Base-by-base conservation (phyloP, 768 basidiomycete species). In the Tricholoma bakamatsutake region DNA sequence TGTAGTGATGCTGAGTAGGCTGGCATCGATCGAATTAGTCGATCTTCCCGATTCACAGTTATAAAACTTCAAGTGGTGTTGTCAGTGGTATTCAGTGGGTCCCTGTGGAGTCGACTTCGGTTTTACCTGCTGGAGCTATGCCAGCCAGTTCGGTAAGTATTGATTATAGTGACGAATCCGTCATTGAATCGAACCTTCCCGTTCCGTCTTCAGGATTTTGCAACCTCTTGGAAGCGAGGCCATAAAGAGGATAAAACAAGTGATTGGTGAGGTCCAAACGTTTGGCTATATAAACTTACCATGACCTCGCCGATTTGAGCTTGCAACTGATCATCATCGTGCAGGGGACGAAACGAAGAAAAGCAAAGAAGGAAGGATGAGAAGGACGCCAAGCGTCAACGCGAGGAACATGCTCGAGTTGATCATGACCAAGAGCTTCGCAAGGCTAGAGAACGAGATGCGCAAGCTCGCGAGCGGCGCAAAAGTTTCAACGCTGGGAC, bases 81-180 rank as follows among this genome's bases (percentile, higher is more conserved):
- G 81, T 90, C 31, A 78, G 71, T 55, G 89, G 89, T 69, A 78
- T 82, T 52, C 80, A 82, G 61, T 82, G 78, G 81, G 73, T 89
- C 27, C 87, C 87, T 17, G 82, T 80, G n/a, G 88, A 90, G 61
- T 76, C 84, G 1, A 85, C 84, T 0, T 72, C 78, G 42, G 76
- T 84, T 45, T 61, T 83, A 47, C 88, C 88, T 39, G 50, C 69
- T 10, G 85, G 83, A 4, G 83, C 84, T 27, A 79, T 75, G 52
- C 83, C 83, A 8, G 86, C 85, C 4, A 79, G 70, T 61, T 65
- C 74, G 47, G 87, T 85, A 53, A 63, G 77, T 67, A 37, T 58
- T 52, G 15, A 54, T 12, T 53, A 1, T 35, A 59, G 34, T 57
- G 51, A 56, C 15, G 43, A 45, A n/a, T 34, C 18, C 54, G 45